Evolutionary conservation across 768 basidiomycete species (phyloP).

Genomic region (Lyophyllum decastes): DNA sequence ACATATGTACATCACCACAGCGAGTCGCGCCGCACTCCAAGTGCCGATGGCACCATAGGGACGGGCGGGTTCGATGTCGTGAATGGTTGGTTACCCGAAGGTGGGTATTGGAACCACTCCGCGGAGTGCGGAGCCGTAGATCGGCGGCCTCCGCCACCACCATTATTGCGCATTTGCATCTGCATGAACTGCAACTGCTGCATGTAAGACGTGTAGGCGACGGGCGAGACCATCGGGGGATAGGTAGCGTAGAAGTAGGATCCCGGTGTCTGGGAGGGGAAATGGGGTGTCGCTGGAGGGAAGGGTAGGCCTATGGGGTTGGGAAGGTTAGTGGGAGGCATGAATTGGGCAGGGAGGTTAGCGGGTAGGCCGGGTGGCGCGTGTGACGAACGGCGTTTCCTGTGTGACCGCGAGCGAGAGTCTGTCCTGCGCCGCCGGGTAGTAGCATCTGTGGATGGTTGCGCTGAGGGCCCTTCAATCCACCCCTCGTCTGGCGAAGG

Average conservation of each 20-base stretch:
- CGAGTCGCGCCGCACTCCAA: conserved; percentile 12
- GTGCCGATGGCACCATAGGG: conserved; percentile 3
- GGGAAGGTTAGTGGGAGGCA: conserved; percentile 8
- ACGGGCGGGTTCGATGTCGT: conserved; percentile 7
- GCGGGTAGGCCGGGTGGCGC: conserved; percentile 2
- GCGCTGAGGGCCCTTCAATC: conserved; percentile 33
- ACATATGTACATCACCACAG: conserved; percentile 14
- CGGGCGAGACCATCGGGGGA: conserved; percentile 17
- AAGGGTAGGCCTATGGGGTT: conserved; percentile 8
- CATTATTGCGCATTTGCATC: conserved; percentile 15
- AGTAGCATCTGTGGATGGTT: conserved; percentile 2
- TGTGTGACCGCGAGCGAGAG: conserved; percentile 16
- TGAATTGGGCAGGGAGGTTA: conserved; percentile 4
- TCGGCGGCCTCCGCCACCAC: conserved; percentile 7
- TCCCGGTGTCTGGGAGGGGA: conserved; percentile 9
- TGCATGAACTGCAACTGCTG: conserved; percentile 22
- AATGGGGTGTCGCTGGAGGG: conserved; percentile 3
- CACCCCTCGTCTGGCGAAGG: conserved; percentile 35
- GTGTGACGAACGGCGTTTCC: conserved; percentile 21
- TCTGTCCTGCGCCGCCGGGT: conserved; percentile 12
- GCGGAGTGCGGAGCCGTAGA: background rate
- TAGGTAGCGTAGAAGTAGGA: conserved; percentile 20
- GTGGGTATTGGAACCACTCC: conserved; percentile 16
- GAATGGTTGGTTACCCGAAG: conserved; percentile 2
- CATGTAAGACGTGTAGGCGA: conserved; percentile 24